Evolutionary conservation across 2,329 filamentous ascomycete species (phyloP).

Genomic region (Elsinoe fawcettii): DNA sequence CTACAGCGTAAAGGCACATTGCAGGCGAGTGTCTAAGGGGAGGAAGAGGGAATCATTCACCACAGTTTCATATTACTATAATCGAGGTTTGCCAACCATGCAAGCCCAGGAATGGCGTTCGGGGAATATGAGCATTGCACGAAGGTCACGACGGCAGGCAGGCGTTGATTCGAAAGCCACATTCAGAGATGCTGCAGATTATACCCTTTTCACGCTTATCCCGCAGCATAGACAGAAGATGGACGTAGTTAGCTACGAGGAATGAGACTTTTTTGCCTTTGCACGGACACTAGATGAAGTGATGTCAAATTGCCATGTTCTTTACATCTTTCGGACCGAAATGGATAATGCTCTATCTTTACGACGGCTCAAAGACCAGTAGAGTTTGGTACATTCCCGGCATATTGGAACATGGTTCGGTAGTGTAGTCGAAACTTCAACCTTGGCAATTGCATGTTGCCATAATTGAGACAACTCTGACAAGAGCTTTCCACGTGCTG

Average conservation of each 20-base stretch:
- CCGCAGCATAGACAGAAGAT: conserved; percentile 5
- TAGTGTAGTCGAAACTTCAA: not conserved
- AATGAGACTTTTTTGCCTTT: not conserved
- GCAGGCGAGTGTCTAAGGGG: conserved; percentile 8
- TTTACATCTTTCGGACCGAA: not conserved
- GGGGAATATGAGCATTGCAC: conserved; percentile 2
- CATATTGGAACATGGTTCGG: not conserved
- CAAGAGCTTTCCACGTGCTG: not conserved
- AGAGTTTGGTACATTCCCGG: not conserved
- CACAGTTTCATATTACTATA: not conserved
- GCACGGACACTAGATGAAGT: not conserved
- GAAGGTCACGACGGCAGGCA: conserved; percentile 5
- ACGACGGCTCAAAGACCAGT: not conserved
- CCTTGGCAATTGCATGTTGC: not conserved
- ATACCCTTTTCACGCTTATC: conserved; percentile 6
- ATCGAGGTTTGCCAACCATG: not conserved
- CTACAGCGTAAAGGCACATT: conserved; percentile 1
- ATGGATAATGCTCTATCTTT: not conserved
- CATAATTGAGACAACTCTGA: not conserved
- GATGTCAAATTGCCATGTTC: not conserved
- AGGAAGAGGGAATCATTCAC: not conserved
- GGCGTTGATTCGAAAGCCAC: not conserved
- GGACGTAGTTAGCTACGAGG: not conserved
- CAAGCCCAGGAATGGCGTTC: not conserved
- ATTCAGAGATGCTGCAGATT: conserved; percentile 8